Evolutionary conservation across 2,329 filamentous ascomycete genomes (phyloP), one percentile per base, ranked within the genome.

Genomic region (Fusarium sp.): DNA sequence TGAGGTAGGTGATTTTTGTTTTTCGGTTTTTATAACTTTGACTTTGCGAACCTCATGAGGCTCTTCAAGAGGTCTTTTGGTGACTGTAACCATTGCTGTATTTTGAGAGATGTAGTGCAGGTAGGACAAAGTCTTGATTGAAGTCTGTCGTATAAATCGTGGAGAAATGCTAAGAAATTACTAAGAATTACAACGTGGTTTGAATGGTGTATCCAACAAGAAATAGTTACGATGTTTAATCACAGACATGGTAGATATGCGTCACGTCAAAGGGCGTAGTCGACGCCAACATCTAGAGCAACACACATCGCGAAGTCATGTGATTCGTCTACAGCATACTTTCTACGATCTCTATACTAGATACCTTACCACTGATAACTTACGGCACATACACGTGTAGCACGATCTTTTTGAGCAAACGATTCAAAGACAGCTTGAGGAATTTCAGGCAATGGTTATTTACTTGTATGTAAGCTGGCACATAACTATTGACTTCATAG

Each of bases 231-330:
- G 15, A n/a, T 2, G 42, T 62, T 53, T 58, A 59, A 56, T 54
- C 23, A 45, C 36, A 39, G 21, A 7, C 28, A 23, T 43, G n/a
- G 12, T 19, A 17, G 36, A 52, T 70, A 62, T 67, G 55, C 40
- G 59, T 63, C 54, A 63, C 47, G 26, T 62, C 47, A 53, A 72
- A 73, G 57, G 69, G 71, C 71, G 71, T 60, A 49, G 48, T 39
- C 48, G 52, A 56, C 50, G 48, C 51, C 66, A 53, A 74, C 56
- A 73, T 74, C 72, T 20, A 74, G 55, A 74, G 72, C 71, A 73
- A 73, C 71, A 73, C 70, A 61, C 21, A 72, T 72, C 72, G 56
- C 71, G 68, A 66, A 55, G 62, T 74, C 72, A 74, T 72, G 72
- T 74, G 72, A 74, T 46, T 11, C 26, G 17, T 9, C n/a, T 21